phyloP scores from a whole-genome alignment of 2,329 filamentous ascomycete species.

The Septoria linicola region DNA sequence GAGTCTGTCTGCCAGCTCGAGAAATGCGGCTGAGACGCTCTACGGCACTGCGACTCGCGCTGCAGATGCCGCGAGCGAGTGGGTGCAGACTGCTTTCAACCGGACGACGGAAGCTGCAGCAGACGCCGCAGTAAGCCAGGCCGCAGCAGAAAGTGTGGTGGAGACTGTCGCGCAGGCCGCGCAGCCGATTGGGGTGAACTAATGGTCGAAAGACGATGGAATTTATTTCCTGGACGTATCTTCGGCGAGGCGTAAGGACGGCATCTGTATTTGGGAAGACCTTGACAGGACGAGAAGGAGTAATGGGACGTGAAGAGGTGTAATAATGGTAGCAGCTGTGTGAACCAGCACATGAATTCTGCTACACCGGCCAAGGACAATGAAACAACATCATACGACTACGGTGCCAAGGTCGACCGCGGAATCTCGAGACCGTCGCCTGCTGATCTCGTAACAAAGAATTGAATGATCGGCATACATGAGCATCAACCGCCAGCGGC shows the following conservation, averaged over 20 bases:
- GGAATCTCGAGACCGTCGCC: constrained; percentile 21
- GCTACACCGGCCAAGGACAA: not conserved
- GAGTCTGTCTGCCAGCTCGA: constrained; percentile 13
- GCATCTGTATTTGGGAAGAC: not conserved
- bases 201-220: not conserved
- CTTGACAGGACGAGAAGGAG: too few relatives aligned
- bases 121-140: constrained; percentile 1
- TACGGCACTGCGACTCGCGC: constrained; percentile 25
- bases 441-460: constrained; percentile 65
- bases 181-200: constrained; percentile 7
- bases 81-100: constrained; percentile 28
- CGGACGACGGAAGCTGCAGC: constrained; percentile 7
- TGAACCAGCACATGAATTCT: too few relatives aligned
- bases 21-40: constrained; percentile 23
- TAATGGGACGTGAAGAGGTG: too few relatives aligned
- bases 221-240: not conserved
- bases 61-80: constrained; percentile 27
- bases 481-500: constrained; percentile 66
- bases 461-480: constrained; percentile 70
- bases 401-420: constrained; percentile 24
- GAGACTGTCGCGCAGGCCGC: constrained; percentile 25
- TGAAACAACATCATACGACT: constrained; percentile 16
- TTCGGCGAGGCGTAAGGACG: constrained; percentile 1
- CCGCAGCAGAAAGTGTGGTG: constrained; percentile 20
- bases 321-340: too few relatives aligned